phyloP scores from a whole-genome alignment of 257 asterid species.

The Salvia splendens region DNA sequence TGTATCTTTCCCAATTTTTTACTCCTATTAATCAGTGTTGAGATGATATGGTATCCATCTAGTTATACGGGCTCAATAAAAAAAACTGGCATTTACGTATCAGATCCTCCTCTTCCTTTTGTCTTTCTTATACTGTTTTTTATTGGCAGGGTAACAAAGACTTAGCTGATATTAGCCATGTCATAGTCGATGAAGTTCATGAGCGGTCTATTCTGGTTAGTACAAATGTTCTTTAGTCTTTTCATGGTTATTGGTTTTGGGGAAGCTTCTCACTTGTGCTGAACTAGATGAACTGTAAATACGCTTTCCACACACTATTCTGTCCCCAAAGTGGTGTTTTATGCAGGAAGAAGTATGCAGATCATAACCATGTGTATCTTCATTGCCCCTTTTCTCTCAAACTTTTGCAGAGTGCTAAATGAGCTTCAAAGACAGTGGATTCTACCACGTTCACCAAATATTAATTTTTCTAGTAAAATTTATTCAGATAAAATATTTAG shows the following conservation, averaged over 20 bases:
- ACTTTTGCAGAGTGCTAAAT: neutral
- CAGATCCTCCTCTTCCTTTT: constrained; percentile 22
- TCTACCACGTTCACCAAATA: neutral
- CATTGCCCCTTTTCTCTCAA: neutral
- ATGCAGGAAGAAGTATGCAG: neutral
- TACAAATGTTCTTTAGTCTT: neutral
- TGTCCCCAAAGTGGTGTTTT: neutral
- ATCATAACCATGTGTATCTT: neutral
- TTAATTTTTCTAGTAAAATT: neutral
- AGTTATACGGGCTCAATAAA: constrained; percentile 15
- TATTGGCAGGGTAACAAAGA: constrained; percentile 81
- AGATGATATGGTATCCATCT: constrained; percentile 13
- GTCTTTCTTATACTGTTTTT: constrained; percentile 26
- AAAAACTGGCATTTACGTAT: constrained; percentile 20
- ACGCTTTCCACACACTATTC: neutral
- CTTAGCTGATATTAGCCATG: constrained; percentile 81
- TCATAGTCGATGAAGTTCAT: constrained; percentile 97
- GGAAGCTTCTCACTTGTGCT: neutral
- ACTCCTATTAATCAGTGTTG: neutral
- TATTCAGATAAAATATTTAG: too few relatives aligned
- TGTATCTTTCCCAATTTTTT: neutral
- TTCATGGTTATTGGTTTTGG: constrained; percentile 1
- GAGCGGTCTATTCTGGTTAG: constrained; percentile 98
- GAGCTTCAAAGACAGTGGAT: neutral
- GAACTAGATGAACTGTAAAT: neutral